These are phyloP conservation scores for Trichophyton equinum DNA, from an alignment of 2,329 filamentous ascomycete species.

Conservation along the genomic window DNA sequence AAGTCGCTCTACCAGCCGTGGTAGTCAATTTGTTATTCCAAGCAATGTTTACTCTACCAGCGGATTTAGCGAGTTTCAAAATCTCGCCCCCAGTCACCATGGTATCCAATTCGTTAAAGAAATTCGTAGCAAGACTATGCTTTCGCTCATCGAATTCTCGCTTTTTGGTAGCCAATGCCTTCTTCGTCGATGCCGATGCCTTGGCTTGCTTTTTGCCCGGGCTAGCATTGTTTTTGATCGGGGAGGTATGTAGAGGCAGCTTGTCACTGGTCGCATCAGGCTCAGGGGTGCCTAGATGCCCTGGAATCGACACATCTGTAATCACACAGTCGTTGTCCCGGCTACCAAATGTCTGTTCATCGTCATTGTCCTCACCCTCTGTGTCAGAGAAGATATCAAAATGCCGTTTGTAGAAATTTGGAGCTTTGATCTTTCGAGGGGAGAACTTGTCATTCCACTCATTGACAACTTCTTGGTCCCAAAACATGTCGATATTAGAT, in stretches of 20 bases:
- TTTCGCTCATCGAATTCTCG: slow-evolving; percentile 45
- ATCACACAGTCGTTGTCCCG: slow-evolving; percentile 28
- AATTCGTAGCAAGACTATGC: slow-evolving; percentile 39
- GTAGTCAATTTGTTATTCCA: slow-evolving; percentile 53
- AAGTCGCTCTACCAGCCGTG: slow-evolving; percentile 55
- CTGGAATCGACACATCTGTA: slow-evolving; percentile 1
- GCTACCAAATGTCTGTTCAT: slow-evolving; percentile 11
- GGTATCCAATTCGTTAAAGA: slow-evolving; percentile 45
- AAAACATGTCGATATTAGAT: slow-evolving; percentile 42
- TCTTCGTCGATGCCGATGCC: slow-evolving; percentile 23
- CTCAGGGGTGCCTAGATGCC: neutral
- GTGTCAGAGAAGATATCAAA: slow-evolving; percentile 28
- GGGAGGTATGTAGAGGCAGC: neutral
- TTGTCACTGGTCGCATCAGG: neutral
- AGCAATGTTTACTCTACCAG: slow-evolving; percentile 46
- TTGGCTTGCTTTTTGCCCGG: slow-evolving; percentile 17
- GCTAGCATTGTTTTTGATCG: slow-evolving; percentile 15
- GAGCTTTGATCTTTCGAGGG: slow-evolving; percentile 32
- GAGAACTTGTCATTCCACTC: slow-evolving; percentile 45
- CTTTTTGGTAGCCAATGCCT: slow-evolving; percentile 25
- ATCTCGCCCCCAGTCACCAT: slow-evolving; percentile 40
- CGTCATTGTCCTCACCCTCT: slow-evolving; percentile 20
- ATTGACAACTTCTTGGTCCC: slow-evolving; percentile 40
- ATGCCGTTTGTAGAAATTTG: slow-evolving; percentile 8
- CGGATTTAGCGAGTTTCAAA: slow-evolving; percentile 34